Evolutionary conservation across 2,329 filamentous ascomycete genomes (phyloP), one percentile per base, ranked within the genome.

Genomic region (Ophiostoma perfectum): DNA sequence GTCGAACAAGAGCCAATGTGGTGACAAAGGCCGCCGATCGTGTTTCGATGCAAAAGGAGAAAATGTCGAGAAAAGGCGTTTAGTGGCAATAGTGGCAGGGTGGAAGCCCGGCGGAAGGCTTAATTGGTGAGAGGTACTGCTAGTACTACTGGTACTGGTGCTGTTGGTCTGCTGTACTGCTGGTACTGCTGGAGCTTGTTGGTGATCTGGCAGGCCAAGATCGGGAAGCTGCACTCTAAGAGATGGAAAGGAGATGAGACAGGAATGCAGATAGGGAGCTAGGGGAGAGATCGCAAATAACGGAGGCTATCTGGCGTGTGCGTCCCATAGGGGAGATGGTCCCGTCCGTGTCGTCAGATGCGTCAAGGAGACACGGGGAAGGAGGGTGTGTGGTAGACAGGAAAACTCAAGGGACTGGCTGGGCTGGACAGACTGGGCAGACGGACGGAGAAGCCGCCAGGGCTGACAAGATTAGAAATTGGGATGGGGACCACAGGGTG

Each of bases 201-300:
- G 55, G 55, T 12, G 38, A 38, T 60, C 55, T 60, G 55, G 55
- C 9, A 42, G 5, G 60, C 39, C 60, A 63, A 63, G 60, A 42
- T 63, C 60, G 18, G 27, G n/a, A 39, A 38, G 16, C n/a, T 63
- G 58, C 27, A n/a, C 16, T 14, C 58, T 42, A 7, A 41, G 38
- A 42, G 58, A 16, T 63, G 60, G 27, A 62, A 63, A 63, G 60
- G 60, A 39, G 60, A 63, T 63, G 39, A 63, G 60, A 63, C 60
- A 42, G 8, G 14, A 42, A 42, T 63, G 55, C 55, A 52, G 49
- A 18, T 8, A 8, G n/a, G n/a, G 5, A 18, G 49, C 49, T 36
- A 16, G 14, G 8, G n/a, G 36, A 42, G 38, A 63, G 12, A n/a
- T 27, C 55, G 6, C 4, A 18, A 41, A 39, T n/a, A 39, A 36